A percentile compares a stretch with the other conserved stretches of the same genome.
These are phyloP conservation scores for Backusella parvicylindrica DNA, from an alignment of 192 early-diverging fungal species.

Conservation along the genomic window DNA sequence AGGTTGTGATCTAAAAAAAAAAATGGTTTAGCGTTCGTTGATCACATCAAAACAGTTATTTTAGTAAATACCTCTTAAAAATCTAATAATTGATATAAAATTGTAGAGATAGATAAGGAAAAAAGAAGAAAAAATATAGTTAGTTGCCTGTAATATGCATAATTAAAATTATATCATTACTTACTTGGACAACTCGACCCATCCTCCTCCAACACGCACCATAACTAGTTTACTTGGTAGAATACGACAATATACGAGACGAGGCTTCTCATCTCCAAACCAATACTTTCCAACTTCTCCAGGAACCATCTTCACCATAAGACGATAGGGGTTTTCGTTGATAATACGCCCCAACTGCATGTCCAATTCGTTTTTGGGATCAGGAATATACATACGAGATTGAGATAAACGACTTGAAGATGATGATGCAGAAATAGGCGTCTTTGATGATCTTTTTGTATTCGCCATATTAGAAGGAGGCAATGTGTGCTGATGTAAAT, in stretches of 20 bases:
- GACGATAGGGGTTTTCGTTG: conserved; percentile 47
- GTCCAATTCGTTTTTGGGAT: conserved; percentile 56
- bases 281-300: conserved; percentile 60
- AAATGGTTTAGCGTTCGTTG: not conserved
- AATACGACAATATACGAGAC: conserved; percentile 60
- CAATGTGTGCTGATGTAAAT: not conserved
- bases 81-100: not conserved
- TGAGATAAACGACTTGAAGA: not conserved
- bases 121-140: not conserved
- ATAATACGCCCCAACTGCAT: conserved; percentile 57
- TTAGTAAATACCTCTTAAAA: conserved; percentile 1
- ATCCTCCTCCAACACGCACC: conserved; percentile 68
- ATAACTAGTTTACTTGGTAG: conserved; percentile 57
- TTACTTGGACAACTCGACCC: conserved; percentile 59
- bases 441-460: not conserved
- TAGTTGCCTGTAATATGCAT: not conserved
- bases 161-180: not conserved
- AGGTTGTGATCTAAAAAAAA: conserved; percentile 19
- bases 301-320: conserved; percentile 42
- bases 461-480: not conserved
- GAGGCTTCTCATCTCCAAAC: conserved; percentile 64
- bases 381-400: conserved; percentile 39
- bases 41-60: too few relatives aligned
- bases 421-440: not conserved
- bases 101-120: not conserved